phyloP scores from a whole-genome alignment of 139 green algal species.

The Closterium sp. region DNA sequence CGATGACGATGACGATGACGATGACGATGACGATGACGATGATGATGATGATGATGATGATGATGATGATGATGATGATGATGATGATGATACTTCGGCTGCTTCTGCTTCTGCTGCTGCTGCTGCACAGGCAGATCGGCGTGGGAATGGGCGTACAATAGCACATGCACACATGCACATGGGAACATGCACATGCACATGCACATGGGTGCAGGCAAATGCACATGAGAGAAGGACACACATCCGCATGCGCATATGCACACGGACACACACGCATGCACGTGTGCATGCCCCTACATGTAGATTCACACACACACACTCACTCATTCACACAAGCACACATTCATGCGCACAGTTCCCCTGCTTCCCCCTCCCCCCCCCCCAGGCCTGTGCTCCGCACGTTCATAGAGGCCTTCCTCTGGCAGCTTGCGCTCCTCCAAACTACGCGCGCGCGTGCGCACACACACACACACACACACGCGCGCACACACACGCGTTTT shows the following conservation, averaged over 20 bases:
- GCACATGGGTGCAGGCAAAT: too few relatives aligned
- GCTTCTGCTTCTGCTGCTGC: too few relatives aligned
- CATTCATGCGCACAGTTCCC: not conserved
- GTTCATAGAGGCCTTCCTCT: conserved; percentile 50
- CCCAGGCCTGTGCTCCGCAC: conserved; percentile 17
- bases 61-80: not conserved
- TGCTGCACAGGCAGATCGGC: too few relatives aligned
- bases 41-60: not conserved
- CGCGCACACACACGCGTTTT: not conserved
- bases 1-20: not conserved
- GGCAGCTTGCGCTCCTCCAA: conserved; percentile 46
- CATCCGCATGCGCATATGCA: too few relatives aligned
- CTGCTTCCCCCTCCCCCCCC: not conserved
- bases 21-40: not conserved
- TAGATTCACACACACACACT: not conserved
- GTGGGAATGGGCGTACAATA: too few relatives aligned
- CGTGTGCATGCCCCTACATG: not conserved
- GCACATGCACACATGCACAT: too few relatives aligned
- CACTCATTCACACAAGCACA: not conserved
- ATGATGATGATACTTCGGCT: conserved; percentile 1
- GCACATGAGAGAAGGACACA: too few relatives aligned
- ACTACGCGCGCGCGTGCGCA: too few relatives aligned
- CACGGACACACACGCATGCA: not conserved
- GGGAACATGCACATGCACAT: too few relatives aligned
- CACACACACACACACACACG: not conserved